These are phyloP conservation scores for Mycocentrospora acerina DNA, from an alignment of 2,329 filamentous ascomycete species.

Conservation along the genomic window DNA sequence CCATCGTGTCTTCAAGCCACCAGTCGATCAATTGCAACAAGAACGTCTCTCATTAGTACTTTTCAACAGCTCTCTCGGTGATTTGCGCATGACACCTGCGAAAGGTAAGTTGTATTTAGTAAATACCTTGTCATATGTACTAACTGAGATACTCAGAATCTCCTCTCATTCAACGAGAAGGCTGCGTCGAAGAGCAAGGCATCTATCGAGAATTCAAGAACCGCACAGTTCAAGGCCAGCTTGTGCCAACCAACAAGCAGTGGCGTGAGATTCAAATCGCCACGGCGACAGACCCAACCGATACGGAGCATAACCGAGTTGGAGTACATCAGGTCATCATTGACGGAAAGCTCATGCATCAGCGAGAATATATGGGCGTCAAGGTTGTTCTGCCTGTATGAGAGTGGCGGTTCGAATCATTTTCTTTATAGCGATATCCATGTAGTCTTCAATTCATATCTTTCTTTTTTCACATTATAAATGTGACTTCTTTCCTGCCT, in stretches of 20 bases:
- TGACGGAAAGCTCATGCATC: constrained; percentile 24
- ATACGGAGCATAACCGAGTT: constrained; percentile 22
- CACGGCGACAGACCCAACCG: constrained; percentile 23
- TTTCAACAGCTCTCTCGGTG: constrained; percentile 24
- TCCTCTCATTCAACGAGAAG: constrained; percentile 23
- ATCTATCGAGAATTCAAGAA: constrained; percentile 24
- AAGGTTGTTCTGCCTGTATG: constrained; percentile 27
- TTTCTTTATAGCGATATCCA: no score
- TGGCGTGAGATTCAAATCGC: constrained; percentile 28
- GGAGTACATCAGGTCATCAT: constrained; percentile 25
- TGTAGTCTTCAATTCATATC: no score
- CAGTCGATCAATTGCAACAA: constrained; percentile 41
- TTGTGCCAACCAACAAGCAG: constrained; percentile 21
- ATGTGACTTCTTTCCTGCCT: no score
- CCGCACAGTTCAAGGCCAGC: constrained; percentile 16
- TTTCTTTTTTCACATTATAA: no score
- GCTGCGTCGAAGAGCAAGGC: constrained; percentile 24
- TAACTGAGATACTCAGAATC: no score
- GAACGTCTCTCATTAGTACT: constrained; percentile 36
- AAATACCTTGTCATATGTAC: no score
- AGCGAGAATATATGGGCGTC: constrained; percentile 25
- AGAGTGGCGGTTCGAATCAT: no score
- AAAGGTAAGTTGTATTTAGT: no score
- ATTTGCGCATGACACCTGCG: constrained; percentile 20
- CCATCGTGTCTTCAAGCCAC: constrained; percentile 48